Evolutionary conservation across 495 filamentous ascomycete genomes (phyloP).

Genomic region (Penicillium mononematosum): DNA sequence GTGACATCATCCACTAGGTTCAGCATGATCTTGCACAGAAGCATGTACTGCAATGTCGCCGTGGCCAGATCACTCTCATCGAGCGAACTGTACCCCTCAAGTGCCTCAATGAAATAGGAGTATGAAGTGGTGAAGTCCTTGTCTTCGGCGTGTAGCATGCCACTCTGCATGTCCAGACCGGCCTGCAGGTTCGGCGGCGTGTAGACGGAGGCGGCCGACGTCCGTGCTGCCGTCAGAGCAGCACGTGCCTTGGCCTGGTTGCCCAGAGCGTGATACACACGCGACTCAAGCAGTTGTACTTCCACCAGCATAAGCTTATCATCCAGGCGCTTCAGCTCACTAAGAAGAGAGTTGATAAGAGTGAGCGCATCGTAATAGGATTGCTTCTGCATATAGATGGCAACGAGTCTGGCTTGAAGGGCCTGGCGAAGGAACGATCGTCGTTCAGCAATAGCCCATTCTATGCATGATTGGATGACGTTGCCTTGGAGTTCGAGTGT

Average conservation of each 20-base stretch:
- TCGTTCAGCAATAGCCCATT: constrained; percentile 93
- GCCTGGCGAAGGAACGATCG: constrained; percentile 95
- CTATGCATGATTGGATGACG: constrained; percentile 97
- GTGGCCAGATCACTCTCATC: constrained; percentile 84
- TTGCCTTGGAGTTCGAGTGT: constrained; percentile 88
- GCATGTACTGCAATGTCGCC: constrained; percentile 96
- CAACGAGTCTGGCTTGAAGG: constrained; percentile 92
- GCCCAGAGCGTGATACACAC: constrained; percentile 94
- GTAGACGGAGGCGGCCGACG: constrained; percentile 93
- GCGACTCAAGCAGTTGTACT: constrained; percentile 94
- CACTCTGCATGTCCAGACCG: constrained; percentile 96
- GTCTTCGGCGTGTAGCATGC: constrained; percentile 97
- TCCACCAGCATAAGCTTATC: constrained; percentile 99
- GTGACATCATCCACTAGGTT: constrained; percentile 96
- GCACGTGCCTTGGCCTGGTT: constrained; percentile 96
- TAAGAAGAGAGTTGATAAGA: constrained; percentile 91
- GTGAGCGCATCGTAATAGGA: constrained; percentile 95
- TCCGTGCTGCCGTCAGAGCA: constrained; percentile 89
- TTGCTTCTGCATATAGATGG: constrained; percentile 92
- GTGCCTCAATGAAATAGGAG: constrained; percentile 98
- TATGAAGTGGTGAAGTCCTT: constrained; percentile 97
- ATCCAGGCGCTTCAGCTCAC: constrained; percentile 94
- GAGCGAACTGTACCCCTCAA: constrained; percentile 93
- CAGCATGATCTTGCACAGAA: constrained; percentile 99
- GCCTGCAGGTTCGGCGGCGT: constrained; percentile 94